A percentile compares a stretch with the other conserved stretches of the same genome.
Evolutionary conservation across 1,284 basidiomycete species (phyloP).

Genomic region (Xerocomus subilludens): DNA sequence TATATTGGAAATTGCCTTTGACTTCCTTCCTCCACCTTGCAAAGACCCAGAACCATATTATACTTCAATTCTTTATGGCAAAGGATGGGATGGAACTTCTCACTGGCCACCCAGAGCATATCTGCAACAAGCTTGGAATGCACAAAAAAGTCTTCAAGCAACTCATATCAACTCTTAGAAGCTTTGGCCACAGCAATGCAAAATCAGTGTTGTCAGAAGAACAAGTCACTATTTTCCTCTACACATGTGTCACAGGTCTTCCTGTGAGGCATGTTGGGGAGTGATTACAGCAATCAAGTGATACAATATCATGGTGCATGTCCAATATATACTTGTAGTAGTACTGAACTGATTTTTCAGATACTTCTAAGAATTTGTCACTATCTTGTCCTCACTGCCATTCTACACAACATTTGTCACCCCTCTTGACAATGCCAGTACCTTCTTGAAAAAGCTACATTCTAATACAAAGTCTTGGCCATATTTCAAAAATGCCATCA

Average conservation of each 20-base stretch:
- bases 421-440: too few species aligned
- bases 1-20: too few species aligned
- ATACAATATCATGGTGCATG: constrained; percentile 40
- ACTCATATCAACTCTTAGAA: not conserved
- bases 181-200: not conserved
- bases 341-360: not conserved
- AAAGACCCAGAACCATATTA: constrained; percentile 25
- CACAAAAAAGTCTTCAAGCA: not conserved
- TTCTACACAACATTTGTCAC: constrained; percentile 7
- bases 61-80: constrained; percentile 34
- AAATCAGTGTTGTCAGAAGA: constrained; percentile 22
- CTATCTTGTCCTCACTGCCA: not conserved
- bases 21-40: not conserved
- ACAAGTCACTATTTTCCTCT: constrained; percentile 40
- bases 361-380: not conserved
- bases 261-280: constrained; percentile 31
- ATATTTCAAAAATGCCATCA: constrained; percentile 21
- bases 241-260: constrained; percentile 30
- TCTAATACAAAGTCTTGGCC: constrained; percentile 12
- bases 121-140: constrained; percentile 33
- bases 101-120: constrained; percentile 34
- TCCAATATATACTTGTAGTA: not conserved
- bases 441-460: not conserved
- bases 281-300: too few species aligned
- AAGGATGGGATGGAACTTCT: constrained; percentile 37